These are phyloP conservation scores for Calvatia gigantea DNA, from an alignment of 768 basidiomycete species.

Conservation along the genomic window DNA sequence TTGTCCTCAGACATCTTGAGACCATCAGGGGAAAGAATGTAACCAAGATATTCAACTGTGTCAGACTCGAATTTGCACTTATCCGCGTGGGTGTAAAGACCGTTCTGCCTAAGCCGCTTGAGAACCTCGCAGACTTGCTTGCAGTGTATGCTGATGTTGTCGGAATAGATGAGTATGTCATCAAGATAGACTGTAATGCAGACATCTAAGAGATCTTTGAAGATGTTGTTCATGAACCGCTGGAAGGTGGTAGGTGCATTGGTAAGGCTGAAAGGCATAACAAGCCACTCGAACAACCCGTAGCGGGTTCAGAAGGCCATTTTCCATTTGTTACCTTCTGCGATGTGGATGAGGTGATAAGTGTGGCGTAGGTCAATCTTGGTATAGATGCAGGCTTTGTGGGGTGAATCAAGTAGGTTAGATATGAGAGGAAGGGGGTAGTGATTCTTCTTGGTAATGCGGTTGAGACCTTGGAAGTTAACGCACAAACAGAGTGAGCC, in stretches of 20 bases:
- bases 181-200: conserved; percentile 31
- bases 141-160: conserved; percentile 20
- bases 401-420: conserved; percentile 25
- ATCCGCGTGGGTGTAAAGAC: conserved; percentile 26
- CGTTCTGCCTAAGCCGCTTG: conserved; percentile 19
- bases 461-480: conserved; percentile 23
- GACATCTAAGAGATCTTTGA: conserved; percentile 28
- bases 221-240: conserved; percentile 29
- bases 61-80: conserved; percentile 31
- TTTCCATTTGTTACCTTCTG: conserved; percentile 36
- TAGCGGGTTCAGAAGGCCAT: conserved; percentile 26
- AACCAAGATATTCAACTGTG: no score
- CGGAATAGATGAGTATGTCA: conserved; percentile 36
- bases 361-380: conserved; percentile 31
- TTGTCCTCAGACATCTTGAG: conserved; percentile 35
- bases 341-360: conserved; percentile 33
- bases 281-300: conserved; percentile 32
- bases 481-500: conserved; percentile 7
- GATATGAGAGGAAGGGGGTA: conserved; percentile 31
- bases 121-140: conserved; percentile 28
- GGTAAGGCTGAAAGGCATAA: conserved; percentile 33
- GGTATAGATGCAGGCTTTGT: conserved; percentile 22
- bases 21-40: conserved; percentile 26
- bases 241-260: conserved; percentile 34
- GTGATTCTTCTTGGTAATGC: conserved; percentile 30